Evolutionary conservation across 108 stramenopile genomes (phyloP).

Genomic region (Nannochloropsis salina): DNA sequence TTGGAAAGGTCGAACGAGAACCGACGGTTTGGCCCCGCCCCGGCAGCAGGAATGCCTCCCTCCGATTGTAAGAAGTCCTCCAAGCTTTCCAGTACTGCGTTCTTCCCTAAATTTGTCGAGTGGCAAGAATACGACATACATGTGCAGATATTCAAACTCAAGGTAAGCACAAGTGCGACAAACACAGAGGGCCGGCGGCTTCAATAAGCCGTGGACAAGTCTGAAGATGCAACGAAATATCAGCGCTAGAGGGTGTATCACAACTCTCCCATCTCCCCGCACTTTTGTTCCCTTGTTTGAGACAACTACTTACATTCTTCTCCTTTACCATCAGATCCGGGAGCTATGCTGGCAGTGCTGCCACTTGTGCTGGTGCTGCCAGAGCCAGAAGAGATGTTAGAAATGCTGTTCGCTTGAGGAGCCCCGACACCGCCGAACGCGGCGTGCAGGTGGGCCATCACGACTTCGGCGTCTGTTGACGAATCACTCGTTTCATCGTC

Average conservation of each 20-base stretch:
- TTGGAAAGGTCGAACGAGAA: slow-evolving; percentile 2
- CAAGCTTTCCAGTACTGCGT: background rate
- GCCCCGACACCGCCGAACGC: background rate
- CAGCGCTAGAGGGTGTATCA: too few species aligned
- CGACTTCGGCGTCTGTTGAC: background rate
- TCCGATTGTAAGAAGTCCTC: background rate
- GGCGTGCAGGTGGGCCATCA: slow-evolving; percentile 14
- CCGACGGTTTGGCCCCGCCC: background rate
- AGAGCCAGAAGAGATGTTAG: background rate
- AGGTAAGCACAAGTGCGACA: too few species aligned
- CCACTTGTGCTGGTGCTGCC: background rate
- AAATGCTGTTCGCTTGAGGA: background rate
- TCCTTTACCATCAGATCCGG: background rate
- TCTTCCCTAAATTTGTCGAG: background rate
- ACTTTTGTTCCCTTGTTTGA: too few species aligned
- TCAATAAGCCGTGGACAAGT: too few species aligned
- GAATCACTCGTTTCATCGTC: background rate
- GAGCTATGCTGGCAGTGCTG: slow-evolving; percentile 8
- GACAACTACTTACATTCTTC: background rate
- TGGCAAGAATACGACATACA: too few species aligned
- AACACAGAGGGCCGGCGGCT: too few species aligned
- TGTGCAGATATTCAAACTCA: too few species aligned
- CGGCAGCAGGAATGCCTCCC: background rate
- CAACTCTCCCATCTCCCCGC: too few species aligned
- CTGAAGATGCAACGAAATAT: too few species aligned